These are phyloP conservation scores for Exutisphaerella laricina DNA, from an alignment of 2,329 filamentous ascomycete genomes.

Conservation along the genomic window DNA sequence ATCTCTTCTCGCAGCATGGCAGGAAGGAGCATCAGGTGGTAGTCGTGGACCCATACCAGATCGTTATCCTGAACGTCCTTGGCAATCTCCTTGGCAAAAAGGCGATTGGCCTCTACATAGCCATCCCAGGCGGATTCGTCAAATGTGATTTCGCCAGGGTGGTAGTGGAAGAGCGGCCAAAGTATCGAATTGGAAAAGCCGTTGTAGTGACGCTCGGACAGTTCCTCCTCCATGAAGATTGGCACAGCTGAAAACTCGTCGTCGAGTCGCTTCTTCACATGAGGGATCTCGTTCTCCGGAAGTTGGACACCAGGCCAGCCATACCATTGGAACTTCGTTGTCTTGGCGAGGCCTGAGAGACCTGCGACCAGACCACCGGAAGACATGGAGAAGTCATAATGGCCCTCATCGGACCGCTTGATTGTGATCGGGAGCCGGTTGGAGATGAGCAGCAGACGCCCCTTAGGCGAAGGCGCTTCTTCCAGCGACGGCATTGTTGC, in stretches of 20 bases:
- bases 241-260: conserved; percentile 85
- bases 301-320: conserved; percentile 95
- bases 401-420: conserved; percentile 84
- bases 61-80: conserved; percentile 89
- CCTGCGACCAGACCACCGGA: conserved; percentile 94
- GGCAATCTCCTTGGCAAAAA: conserved; percentile 84
- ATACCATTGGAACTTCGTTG: conserved; percentile 96
- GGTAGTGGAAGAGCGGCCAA: conserved; percentile 98
- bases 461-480: conserved; percentile 33
- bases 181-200: conserved; percentile 97
- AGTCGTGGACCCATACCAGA: conserved; percentile 97
- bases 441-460: conserved; percentile 74
- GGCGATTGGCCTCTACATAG: conserved; percentile 85
- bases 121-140: conserved; percentile 92
- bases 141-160: conserved; percentile 96
- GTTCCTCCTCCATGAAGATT: conserved; percentile 87
- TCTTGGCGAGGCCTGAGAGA: conserved; percentile 83
- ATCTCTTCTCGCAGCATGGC: conserved; percentile 92
- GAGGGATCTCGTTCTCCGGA: conserved; percentile 71
- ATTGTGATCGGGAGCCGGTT: conserved; percentile 96
- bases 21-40: conserved; percentile 94
- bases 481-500: conserved; percentile 31
- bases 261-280: conserved; percentile 71
- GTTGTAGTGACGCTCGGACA: conserved; percentile 95
- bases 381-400: conserved; percentile 92